Evolutionary conservation across 768 basidiomycete species (phyloP), one percentile per base, ranked within the genome.

Genomic region (Collybiopsis luxurians): DNA sequence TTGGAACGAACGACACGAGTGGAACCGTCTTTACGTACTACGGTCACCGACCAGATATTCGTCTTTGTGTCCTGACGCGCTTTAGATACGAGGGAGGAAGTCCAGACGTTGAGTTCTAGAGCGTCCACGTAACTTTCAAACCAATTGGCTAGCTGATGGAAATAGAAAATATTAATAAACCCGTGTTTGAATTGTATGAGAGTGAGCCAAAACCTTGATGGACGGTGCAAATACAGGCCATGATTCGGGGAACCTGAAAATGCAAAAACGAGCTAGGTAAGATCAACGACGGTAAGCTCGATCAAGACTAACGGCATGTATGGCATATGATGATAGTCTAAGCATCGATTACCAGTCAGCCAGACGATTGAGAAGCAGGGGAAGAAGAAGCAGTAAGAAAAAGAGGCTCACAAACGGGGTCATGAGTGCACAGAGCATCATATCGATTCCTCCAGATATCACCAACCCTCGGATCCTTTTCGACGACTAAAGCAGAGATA

Each of bases 61-160:
- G 67, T 69, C 49, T 61, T 58, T 12, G 71, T 66, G 61, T 78
- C 61, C 69, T 78, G 76, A 0, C 61, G 59, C 12, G 76, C 67
- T 27, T 64, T 70, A 19, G 62, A 66, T 21, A 83, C 72, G 15
- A 60, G 71, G 0, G 81, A 72, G 0, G 81, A 78, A 0, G 78
- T 82, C 87, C 85, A 87, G 10, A 85, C 78, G 56, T 85, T 79
- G 42, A 89, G 67, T 54, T 88, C 87, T 24, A 87, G 72, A 3
- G 75, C 65, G 4, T 80, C 72, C 0, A 80, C 84, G 57, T 87
- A 89, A 3, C 70, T 71, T 63, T 88, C 86, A n/a, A 88, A 69
- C 82, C 83, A 88, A 60, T 83, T 81, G 1, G 79, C 86, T n/a
- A 88, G 73, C 80, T 84, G 50, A 13, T 24, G 30, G 38, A 40